Evolutionary conservation across 345 rosid genomes (phyloP), one percentile per base, ranked within the genome.

Genomic region (Mangifera indica): DNA sequence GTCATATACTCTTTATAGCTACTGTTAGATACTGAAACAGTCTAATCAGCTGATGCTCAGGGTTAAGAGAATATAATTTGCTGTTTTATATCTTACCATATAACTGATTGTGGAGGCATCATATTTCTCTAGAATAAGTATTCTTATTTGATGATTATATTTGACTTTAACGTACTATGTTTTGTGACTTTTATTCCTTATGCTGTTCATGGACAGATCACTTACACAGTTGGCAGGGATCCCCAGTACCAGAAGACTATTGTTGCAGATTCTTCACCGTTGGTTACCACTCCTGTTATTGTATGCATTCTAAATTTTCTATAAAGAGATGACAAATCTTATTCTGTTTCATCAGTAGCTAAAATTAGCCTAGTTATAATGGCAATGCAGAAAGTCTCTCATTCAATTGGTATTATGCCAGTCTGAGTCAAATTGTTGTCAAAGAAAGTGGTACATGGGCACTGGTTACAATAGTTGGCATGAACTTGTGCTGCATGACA

Each of bases 221-320:
- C 85, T 73, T 87, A 77, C 54, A 94, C 93, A 60, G 97, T 78
- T 32, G 97, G 98, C 76, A 92, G 90, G 83, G 97, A 94, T 79
- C 68, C 83, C 0, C 90, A 80, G 81, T 80, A 83, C 77, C 95
- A 86, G 72, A 83, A 83, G 49, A 84, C 83, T 34, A 76, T 94
- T 69, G 67, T 81, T 85, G 85, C 97, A 21, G 92, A 89, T 80
- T 58, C 70, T 69, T 61, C 80, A 69, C 95, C 97, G 2, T 69
- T 92, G 85, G 81, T 86, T 70, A 82, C 82, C 48, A 73, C 88
- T 80, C 97, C 98, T 49, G 83, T 92, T 55, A 87, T 94, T 78
- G 97, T 90, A 90, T 68, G 97, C 45, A 29, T 78, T 78, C 58
- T 74, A 46, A 71, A 57, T 75, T 32, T 74, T 25, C 18, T 58